Base-by-base conservation (phyloP, 1,139 yeast genomes). In the Meyerozyma smithsonii region DNA sequence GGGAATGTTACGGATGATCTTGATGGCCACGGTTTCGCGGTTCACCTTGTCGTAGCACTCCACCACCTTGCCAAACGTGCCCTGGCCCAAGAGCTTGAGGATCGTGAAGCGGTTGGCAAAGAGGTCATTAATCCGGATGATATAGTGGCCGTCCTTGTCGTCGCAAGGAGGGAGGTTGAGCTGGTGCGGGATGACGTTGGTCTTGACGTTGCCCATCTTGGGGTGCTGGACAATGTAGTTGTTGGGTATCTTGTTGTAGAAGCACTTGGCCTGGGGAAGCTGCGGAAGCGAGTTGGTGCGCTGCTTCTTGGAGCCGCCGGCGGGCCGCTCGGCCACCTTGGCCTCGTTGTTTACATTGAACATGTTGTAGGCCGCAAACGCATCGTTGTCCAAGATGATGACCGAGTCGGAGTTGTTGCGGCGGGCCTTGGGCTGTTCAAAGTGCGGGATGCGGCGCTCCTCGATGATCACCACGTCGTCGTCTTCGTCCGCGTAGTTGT, bases 31-130 rank as follows among this genome's bases (percentile, higher is more conserved):
- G 40, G 76, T 74, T 44, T 78, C 75, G 28, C 79, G 69, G 39
- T 74, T 74, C 36, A 71, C 64, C 44, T 71, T 72, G 53, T 83
- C 90, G 47, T 66, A 66, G 38, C 89, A 85, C 51, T 80, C 80
- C 30, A 89, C 84, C 11, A 94, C 99, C 58, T 90, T 92, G 15
- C 98, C 98, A 67, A 92, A 94, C 0, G 98, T 94, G 6, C 99
- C 99, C 56, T 92, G 97, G 17, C 99, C 99, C 44, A 94, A 67
- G 39, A 88, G 66, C 41, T 81, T 74, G 26, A 76, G 66, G 15
- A 86, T 81, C 19, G 78, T 62, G 52, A 84, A 82, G 38, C 95
- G 69, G 49, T 83, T 77, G 24, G 90, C 84, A 59, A 84, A 82
- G 3, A 61, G 50, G 35, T 81, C 80, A 44, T 81, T 79, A 11